Evolutionary conservation across 495 filamentous ascomycete genomes (phyloP), one percentile per base, ranked within the genome.

Genomic region (Polyplosphaeria fusca): DNA sequence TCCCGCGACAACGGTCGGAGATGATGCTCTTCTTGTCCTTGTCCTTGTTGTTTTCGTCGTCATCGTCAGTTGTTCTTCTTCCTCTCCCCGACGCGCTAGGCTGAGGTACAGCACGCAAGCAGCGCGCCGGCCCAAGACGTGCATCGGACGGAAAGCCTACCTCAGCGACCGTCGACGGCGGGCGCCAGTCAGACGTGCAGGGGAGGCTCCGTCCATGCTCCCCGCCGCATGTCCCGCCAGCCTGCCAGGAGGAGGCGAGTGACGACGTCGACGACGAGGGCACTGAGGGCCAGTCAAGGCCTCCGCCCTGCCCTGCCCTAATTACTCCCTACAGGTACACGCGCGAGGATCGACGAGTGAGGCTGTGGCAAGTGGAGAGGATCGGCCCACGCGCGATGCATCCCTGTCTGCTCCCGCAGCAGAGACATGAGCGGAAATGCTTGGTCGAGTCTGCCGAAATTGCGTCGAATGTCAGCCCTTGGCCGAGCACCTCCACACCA

Each of bases 401-500:
- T 38, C 60, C 60, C 54, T 58, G 53, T 46, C 22, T 18, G 9
- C 35, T 52, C 60, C 47, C 54, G 60, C 60, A 52, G 23, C 39
- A 23, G 30, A 37, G 52, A 56, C 52, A 62, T 62, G 51, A 56
- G 51, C 43, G 52, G 50, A 30, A 16, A n/a, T n/a, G 24, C 45
- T 39, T 30, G 41, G 44, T 12, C 22, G 35, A 41, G 38, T 52
- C 58, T 58, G 60, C 59, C 59, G 59, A 62, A 58, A 58, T 48
- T 25, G 12, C 51, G 5, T 30, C n/a, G n/a, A 24, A 47, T 52
- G 48, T 58, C 46, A 50, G 52, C 52, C 52, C 44, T 56, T 45
- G 54, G 27, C 52, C 27, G n/a, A 24, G 35, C 49, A 30, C 23
- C 48, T 22, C 50, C 49, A 41, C 35, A 24, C n/a, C 40, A 58